phyloP scores from a whole-genome alignment of 2,329 filamentous ascomycete species.

The Coniochaeta prunicola region DNA sequence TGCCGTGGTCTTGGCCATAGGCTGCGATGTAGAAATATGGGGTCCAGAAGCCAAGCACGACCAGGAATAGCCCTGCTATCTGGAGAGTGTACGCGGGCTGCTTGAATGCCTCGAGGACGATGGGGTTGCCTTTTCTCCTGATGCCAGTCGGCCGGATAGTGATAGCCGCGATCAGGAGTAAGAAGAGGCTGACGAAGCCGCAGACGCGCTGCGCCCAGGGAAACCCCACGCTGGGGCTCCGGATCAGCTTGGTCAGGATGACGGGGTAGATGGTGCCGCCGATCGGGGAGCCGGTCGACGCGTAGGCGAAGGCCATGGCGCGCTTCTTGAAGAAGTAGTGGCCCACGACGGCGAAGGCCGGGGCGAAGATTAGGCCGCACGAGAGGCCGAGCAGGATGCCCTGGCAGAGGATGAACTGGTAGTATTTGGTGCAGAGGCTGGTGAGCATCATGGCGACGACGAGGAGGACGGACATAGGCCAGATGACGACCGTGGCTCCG shows the following conservation, averaged over 20 bases:
- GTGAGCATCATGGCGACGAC: constrained; percentile 30
- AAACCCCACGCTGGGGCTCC: constrained; percentile 6
- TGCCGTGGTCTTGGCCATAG: constrained; percentile 44
- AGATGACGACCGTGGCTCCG: constrained; percentile 23
- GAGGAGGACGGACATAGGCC: constrained; percentile 20
- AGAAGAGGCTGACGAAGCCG: constrained; percentile 20
- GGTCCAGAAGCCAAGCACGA: constrained; percentile 37
- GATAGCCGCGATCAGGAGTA: constrained; percentile 22
- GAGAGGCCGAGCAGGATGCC: constrained; percentile 29
- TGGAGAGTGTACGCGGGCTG: constrained; percentile 11
- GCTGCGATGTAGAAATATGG: constrained; percentile 52
- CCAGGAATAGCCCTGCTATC: constrained; percentile 9
- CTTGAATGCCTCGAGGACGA: constrained; percentile 24
- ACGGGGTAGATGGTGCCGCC: constrained; percentile 12
- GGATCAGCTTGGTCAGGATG: constrained; percentile 6
- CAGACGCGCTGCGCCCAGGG: constrained; percentile 8
- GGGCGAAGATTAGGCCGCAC: constrained; percentile 24
- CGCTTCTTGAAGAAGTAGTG: constrained; percentile 15
- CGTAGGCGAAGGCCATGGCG: constrained; percentile 12
- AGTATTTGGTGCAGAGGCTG: constrained; percentile 24
- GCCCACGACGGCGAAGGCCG: constrained; percentile 15
- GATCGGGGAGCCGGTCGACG: constrained; percentile 10
- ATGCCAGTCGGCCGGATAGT: constrained; percentile 7
- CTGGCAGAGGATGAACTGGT: constrained; percentile 28
- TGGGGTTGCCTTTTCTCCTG: constrained; percentile 15